These are phyloP conservation scores for Cyberlindnera xylosilytica DNA, from an alignment of 805 yeast species.

Conservation along the genomic window DNA sequence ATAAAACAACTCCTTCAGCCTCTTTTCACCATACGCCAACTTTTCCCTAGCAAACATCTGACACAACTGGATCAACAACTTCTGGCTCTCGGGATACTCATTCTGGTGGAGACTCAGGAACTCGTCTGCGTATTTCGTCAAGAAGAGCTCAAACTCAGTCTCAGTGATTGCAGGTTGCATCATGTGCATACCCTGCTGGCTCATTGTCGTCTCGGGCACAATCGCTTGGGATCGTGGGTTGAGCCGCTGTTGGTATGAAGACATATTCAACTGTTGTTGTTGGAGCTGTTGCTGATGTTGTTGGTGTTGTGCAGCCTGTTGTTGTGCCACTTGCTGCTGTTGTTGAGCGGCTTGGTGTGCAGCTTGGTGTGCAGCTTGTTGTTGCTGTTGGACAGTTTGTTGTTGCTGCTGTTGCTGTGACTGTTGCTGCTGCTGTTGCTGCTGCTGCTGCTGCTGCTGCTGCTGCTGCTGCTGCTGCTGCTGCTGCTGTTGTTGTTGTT, in stretches of 20 bases:
- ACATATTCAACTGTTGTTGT: background rate
- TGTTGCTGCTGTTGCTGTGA: constrained; percentile 4
- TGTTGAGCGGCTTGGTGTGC: constrained; percentile 1
- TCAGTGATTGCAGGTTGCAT: constrained; percentile 7
- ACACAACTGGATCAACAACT: constrained; percentile 7
- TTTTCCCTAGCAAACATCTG: constrained; percentile 9
- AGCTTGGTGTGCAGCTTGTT: background rate
- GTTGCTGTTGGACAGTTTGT: constrained; percentile 3
- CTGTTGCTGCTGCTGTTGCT: constrained; percentile 6
- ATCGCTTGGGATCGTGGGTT: no score
- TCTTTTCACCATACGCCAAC: constrained; percentile 8
- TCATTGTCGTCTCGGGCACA: no score
- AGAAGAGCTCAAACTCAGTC: constrained; percentile 12
- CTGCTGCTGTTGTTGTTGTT: constrained; percentile 2
- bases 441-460: background rate
- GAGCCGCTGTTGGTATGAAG: background rate
- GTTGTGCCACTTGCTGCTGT: constrained; percentile 2
- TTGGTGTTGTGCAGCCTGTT: background rate
- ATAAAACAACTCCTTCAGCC: constrained; percentile 15
- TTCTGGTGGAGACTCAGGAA: constrained; percentile 9
- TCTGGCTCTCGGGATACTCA: constrained; percentile 13
- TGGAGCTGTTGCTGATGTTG: constrained; percentile 1
- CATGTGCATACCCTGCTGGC: background rate
- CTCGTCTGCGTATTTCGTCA: constrained; percentile 13
- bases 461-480: no score